These are phyloP conservation scores for Schizochytrium sp. DNA, from an alignment of 108 stramenopile genomes.

Conservation along the genomic window DNA sequence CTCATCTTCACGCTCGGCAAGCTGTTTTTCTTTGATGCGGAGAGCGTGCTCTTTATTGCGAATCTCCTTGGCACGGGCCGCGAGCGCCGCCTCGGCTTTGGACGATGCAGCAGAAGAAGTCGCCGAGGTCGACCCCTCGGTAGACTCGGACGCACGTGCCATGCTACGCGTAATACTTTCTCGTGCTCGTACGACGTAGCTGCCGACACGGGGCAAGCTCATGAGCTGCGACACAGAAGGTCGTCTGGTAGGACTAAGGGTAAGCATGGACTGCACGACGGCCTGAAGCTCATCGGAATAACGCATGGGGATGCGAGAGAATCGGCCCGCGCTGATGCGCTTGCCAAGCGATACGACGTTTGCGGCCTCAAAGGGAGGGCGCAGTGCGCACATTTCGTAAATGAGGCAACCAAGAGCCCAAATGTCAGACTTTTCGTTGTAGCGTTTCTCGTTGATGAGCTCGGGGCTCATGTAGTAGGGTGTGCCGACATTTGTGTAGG, in stretches of 20 bases:
- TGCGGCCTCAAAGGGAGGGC: slow-evolving; percentile 52
- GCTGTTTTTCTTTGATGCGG: neutral
- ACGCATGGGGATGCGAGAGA: slow-evolving; percentile 37
- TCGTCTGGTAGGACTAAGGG: slow-evolving; percentile 5
- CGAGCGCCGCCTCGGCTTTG: no score
- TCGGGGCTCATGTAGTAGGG: slow-evolving; percentile 62
- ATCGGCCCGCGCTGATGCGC: slow-evolving; percentile 48
- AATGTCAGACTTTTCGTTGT: slow-evolving; percentile 58
- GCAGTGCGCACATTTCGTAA: slow-evolving; percentile 36
- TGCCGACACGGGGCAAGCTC: neutral
- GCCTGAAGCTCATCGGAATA: slow-evolving; percentile 32
- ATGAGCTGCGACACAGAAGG: slow-evolving; percentile 26
- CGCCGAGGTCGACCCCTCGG: no score
- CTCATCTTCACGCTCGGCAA: neutral
- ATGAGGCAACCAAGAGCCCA: slow-evolving; percentile 36
- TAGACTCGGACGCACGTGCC: neutral
- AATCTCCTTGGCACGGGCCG: neutral
- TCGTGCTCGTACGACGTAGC: neutral
- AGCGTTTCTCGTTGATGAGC: slow-evolving; percentile 51
- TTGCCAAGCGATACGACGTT: slow-evolving; percentile 50
- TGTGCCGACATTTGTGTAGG: slow-evolving; percentile 49
- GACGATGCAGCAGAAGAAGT: no score
- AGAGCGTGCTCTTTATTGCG: neutral
- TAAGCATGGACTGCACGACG: slow-evolving; percentile 29
- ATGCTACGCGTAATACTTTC: neutral